Percentiles rank a stretch among this genome's conserved stretches.
These are phyloP conservation scores for Didymella lethalis DNA, from an alignment of 2,329 filamentous ascomycete genomes.

Conservation along the genomic window DNA sequence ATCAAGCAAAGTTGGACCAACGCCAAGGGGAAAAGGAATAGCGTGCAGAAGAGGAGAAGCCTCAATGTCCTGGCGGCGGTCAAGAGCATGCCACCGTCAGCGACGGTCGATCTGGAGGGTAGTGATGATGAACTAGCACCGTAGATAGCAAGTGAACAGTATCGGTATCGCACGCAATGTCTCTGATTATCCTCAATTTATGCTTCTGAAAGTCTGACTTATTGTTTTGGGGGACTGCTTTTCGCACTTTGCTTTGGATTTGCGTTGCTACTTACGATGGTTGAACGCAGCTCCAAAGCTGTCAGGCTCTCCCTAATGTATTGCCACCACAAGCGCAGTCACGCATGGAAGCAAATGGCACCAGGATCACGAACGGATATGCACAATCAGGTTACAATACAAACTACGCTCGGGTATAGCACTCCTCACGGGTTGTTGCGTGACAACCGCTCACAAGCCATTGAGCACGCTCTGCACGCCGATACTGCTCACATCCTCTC, in stretches of 20 bases:
- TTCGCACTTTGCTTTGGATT: too few relatives aligned
- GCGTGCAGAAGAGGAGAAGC: constrained; percentile 16
- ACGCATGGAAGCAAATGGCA: not conserved
- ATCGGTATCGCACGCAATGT: not conserved
- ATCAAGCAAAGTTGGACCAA: constrained; percentile 38
- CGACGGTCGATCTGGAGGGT: constrained; percentile 18
- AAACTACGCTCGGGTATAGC: not conserved
- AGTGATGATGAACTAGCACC: constrained; percentile 42
- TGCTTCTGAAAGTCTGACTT: too few relatives aligned
- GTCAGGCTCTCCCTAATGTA: too few relatives aligned
- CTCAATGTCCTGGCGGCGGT: constrained; percentile 4
- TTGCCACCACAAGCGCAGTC: too few relatives aligned
- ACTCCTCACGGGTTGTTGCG: not conserved
- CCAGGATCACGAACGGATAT: not conserved
- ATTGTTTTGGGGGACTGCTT: too few relatives aligned
- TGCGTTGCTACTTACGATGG: too few relatives aligned
- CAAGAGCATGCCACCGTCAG: constrained; percentile 21
- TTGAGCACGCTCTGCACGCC: constrained; percentile 85
- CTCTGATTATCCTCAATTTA: not conserved
- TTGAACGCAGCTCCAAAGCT: too few relatives aligned
- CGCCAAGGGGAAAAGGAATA: constrained; percentile 11
- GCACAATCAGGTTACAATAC: not conserved
- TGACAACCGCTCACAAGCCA: constrained; percentile 37
- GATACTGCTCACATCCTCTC: constrained; percentile 82
- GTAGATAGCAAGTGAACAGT: constrained; percentile 5